Evolutionary conservation across 805 yeast species (phyloP).

Genomic region (Wickerhamomyces bovis): DNA sequence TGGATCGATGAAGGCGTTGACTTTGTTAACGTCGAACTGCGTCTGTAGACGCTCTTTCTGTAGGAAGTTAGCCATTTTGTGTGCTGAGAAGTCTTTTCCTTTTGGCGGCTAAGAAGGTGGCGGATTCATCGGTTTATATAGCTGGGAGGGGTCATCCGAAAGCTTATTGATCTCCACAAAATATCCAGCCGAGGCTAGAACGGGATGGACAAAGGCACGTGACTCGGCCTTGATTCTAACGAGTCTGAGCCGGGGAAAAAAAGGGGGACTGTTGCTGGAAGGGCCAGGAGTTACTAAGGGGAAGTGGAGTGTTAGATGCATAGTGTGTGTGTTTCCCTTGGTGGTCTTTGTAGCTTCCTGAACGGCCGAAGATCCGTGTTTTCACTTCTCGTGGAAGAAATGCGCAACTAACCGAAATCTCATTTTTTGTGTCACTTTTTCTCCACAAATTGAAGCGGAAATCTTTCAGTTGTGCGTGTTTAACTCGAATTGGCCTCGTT

Average conservation of each 20-base stretch:
- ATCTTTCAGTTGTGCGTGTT: no score
- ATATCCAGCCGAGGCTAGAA: not conserved
- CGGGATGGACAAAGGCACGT: not conserved
- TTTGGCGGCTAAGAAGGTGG: not conserved
- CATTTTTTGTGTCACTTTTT: not conserved
- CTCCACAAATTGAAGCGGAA: not conserved
- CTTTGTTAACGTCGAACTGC: slow-evolving; percentile 35
- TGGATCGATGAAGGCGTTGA: slow-evolving; percentile 55
- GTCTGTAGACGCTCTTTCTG: slow-evolving; percentile 40
- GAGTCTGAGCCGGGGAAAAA: not conserved
- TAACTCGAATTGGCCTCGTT: no score
- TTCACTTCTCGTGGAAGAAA: no score
- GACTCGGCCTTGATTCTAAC: not conserved
- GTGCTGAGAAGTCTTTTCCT: not conserved
- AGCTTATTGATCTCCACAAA: not conserved
- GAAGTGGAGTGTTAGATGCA: no score
- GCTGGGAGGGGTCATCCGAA: not conserved
- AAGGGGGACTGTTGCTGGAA: not conserved
- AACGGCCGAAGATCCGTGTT: no score
- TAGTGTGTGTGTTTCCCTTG: no score
- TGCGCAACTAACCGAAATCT: not conserved
- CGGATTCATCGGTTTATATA: not conserved
- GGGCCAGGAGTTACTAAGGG: no score
- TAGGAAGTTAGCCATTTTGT: slow-evolving; percentile 19
- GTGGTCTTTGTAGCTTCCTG: no score